These are phyloP conservation scores for Clarireedia monteithiana DNA, from an alignment of 2,329 filamentous ascomycete genomes.

Conservation along the genomic window DNA sequence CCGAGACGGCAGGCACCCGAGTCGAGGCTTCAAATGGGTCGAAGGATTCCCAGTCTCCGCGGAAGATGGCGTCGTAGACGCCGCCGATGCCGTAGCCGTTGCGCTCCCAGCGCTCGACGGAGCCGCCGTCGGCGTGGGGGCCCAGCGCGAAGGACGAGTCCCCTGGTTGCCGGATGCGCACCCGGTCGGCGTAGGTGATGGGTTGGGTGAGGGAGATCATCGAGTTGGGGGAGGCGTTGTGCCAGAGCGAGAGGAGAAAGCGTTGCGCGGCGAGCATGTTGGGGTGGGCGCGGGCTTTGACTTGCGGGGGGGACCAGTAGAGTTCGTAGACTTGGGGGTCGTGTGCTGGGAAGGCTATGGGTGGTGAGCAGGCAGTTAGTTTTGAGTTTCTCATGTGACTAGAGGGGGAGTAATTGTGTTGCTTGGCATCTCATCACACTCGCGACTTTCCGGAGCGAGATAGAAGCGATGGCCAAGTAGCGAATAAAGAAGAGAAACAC, in stretches of 20 bases:
- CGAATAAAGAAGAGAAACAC: background rate
- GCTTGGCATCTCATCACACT: too few relatives aligned
- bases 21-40: slow-evolving; percentile 74
- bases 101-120: slow-evolving; percentile 67
- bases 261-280: slow-evolving; percentile 54
- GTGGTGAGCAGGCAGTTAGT: background rate
- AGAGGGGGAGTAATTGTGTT: too few relatives aligned
- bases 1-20: slow-evolving; percentile 58
- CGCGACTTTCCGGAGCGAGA: too few relatives aligned
- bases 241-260: slow-evolving; percentile 55
- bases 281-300: slow-evolving; percentile 59
- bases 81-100: slow-evolving; percentile 56
- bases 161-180: slow-evolving; percentile 61
- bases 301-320: slow-evolving; percentile 65
- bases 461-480: background rate
- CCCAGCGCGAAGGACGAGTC: slow-evolving; percentile 64
- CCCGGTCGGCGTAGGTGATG: slow-evolving; percentile 57
- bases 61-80: slow-evolving; percentile 67
- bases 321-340: slow-evolving; percentile 67
- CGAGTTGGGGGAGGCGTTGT: slow-evolving; percentile 32
- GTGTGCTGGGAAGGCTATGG: slow-evolving; percentile 49
- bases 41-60: slow-evolving; percentile 71
- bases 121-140: slow-evolving; percentile 67
- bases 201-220: slow-evolving; percentile 47
- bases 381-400: background rate